Evolutionary conservation across 2,329 filamentous ascomycete genomes (phyloP).

Genomic region (Phaeoacremonium minimum): DNA sequence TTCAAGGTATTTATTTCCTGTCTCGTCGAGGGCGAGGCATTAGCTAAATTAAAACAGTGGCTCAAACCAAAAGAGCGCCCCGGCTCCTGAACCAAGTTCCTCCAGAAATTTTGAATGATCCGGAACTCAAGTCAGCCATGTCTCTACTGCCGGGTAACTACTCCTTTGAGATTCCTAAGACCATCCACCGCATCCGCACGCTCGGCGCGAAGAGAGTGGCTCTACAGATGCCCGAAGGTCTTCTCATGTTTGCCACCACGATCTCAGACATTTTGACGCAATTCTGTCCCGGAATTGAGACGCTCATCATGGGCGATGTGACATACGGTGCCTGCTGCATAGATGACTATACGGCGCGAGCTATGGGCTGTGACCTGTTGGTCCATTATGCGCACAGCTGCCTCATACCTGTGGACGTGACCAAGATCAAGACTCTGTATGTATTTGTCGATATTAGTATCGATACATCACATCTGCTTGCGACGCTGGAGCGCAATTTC

Average conservation of each 20-base stretch:
- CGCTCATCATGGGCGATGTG: constrained; percentile 97
- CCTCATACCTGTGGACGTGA: constrained; percentile 92
- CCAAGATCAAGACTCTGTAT: constrained; percentile 94
- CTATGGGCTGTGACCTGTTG: constrained; percentile 87
- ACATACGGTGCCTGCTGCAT: constrained; percentile 99
- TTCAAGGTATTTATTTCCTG: constrained; percentile 55
- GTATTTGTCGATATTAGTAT: constrained; percentile 98
- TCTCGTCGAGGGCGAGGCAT: neutral
- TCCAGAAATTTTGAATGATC: constrained; percentile 77
- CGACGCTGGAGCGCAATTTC: constrained; percentile 87
- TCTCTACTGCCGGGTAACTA: constrained; percentile 90
- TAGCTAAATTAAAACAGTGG: constrained; percentile 43
- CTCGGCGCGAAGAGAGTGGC: constrained; percentile 78
- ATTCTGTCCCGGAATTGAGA: constrained; percentile 89
- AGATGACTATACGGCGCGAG: constrained; percentile 93
- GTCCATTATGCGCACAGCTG: constrained; percentile 98
- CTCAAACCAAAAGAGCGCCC: constrained; percentile 66
- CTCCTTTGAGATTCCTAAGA: constrained; percentile 97
- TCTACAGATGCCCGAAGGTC: constrained; percentile 94
- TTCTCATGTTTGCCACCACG: constrained; percentile 93
- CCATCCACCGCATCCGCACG: constrained; percentile 86
- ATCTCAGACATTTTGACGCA: constrained; percentile 94
- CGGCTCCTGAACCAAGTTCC: constrained; percentile 90
- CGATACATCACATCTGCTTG: constrained; percentile 81
- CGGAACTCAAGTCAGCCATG: constrained; percentile 82